Conservation (phyloP, 2,329 filamentous ascomycete genomes). For the Meredithiella fracta region DNA sequence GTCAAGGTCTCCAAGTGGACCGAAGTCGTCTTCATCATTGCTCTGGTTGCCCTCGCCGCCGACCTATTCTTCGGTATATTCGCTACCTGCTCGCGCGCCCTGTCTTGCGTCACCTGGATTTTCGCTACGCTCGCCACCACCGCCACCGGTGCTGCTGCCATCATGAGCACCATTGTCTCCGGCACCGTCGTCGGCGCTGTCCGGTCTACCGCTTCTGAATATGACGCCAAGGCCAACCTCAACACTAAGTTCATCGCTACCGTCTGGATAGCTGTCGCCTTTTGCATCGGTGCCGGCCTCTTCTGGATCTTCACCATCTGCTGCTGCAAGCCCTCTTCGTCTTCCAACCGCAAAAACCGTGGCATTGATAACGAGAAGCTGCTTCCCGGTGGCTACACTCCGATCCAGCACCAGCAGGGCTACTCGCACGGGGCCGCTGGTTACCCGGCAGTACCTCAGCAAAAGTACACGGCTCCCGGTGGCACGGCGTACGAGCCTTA, state of each 20-base stretch:
- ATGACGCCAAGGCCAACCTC: slow-evolving; percentile 51
- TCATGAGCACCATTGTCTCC: slow-evolving; percentile 60
- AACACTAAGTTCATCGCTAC: slow-evolving; percentile 53
- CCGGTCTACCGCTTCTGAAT: slow-evolving; percentile 48
- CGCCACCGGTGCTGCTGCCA: slow-evolving; percentile 44
- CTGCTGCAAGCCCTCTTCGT: slow-evolving; percentile 57
- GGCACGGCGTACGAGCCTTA: slow-evolving; percentile 49
- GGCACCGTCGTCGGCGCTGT: slow-evolving; percentile 52
- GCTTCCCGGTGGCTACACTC: slow-evolving; percentile 22
- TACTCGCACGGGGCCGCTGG: slow-evolving; percentile 13
- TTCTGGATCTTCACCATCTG: slow-evolving; percentile 90
- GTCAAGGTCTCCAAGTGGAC: slow-evolving; percentile 63
- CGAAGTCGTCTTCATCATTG: slow-evolving; percentile 62
- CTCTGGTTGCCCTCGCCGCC: slow-evolving; percentile 49
- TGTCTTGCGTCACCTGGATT: slow-evolving; percentile 69
- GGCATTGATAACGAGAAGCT: slow-evolving; percentile 25
- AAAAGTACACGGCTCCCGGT: slow-evolving; percentile 22
- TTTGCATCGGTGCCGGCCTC: slow-evolving; percentile 56
- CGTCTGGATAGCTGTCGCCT: slow-evolving; percentile 66
- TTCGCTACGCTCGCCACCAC: slow-evolving; percentile 45
- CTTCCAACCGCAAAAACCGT: slow-evolving; percentile 29
- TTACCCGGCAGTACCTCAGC: slow-evolving; percentile 20
- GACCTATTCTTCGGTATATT: slow-evolving; percentile 68
- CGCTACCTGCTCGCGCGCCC: slow-evolving; percentile 64
- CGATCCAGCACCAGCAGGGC: slow-evolving; percentile 22